A percentile compares a stretch with the other conserved stretches of the same genome.
Conservation (phyloP, 148 eudicot species). For the Spergularia marina region DNA sequence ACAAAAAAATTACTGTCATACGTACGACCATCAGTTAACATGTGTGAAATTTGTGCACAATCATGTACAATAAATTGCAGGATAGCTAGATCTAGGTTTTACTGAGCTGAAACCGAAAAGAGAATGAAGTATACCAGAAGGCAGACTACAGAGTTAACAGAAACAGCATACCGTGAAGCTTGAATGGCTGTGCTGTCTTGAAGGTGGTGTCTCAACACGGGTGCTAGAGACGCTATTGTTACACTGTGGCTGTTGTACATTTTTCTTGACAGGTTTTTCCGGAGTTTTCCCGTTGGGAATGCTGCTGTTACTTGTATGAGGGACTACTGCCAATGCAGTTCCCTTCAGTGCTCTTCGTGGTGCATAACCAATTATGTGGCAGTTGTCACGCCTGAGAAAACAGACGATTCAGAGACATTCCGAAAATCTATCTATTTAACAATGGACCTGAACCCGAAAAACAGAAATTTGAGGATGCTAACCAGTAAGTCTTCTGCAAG, state of each 20-base stretch:
- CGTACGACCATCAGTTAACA: neutral
- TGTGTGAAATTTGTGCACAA: too few relatives aligned
- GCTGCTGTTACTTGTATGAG: slow-evolving; percentile 26
- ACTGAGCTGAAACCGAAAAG: too few relatives aligned
- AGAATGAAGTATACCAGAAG: too few relatives aligned
- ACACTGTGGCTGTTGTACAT: too few relatives aligned
- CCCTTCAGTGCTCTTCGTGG: slow-evolving; percentile 32
- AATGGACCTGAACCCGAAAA: neutral
- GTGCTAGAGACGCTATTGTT: neutral
- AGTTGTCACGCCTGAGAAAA: slow-evolving; percentile 48
- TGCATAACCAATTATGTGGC: slow-evolving; percentile 72
- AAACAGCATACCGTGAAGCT: slow-evolving; percentile 18
- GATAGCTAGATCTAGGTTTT: too few relatives aligned
- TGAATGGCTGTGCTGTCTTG: neutral
- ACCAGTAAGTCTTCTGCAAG: slow-evolving; percentile 68
- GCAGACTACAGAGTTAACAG: too few relatives aligned
- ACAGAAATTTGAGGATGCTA: neutral
- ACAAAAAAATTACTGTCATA: too few relatives aligned
- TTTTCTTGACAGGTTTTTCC: neutral
- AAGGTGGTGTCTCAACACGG: slow-evolving; percentile 13
- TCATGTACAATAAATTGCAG: too few relatives aligned
- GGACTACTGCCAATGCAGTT: slow-evolving; percentile 24
- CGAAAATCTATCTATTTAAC: too few relatives aligned
- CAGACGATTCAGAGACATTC: neutral
- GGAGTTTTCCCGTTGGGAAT: neutral